phyloP scores from a whole-genome alignment of 2,329 filamentous ascomycete species.

The Aspergillus uvarum region DNA sequence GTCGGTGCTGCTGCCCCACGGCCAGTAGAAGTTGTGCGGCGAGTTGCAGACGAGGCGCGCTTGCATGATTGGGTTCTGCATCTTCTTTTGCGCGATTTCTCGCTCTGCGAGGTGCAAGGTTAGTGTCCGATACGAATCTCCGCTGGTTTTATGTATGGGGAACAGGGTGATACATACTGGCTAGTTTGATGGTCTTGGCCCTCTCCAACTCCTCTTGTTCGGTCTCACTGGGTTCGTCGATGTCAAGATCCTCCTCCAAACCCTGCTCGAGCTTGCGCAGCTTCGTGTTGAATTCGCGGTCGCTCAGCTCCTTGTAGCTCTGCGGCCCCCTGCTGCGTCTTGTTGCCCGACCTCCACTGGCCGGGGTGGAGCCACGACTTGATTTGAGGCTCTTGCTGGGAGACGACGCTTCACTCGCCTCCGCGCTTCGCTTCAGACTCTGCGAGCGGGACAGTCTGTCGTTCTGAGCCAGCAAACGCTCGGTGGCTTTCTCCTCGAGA shows the following conservation, averaged over 20 bases:
- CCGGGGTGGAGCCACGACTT: constrained; percentile 72
- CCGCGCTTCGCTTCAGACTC: constrained; percentile 60
- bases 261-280: constrained; percentile 47
- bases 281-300: constrained; percentile 79
- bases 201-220: constrained; percentile 64
- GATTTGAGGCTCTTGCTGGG: constrained; percentile 72
- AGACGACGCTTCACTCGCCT: constrained; percentile 44
- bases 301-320: constrained; percentile 70
- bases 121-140: not conserved
- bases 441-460: constrained; percentile 38
- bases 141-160: not conserved
- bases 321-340: constrained; percentile 54
- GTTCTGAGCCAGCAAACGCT: constrained; percentile 46
- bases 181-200: constrained; percentile 69
- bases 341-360: constrained; percentile 50
- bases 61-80: constrained; percentile 91
- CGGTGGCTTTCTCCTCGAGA: constrained; percentile 52
- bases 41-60: constrained; percentile 88
- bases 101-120: constrained; percentile 54
- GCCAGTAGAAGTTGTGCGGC: constrained; percentile 95
- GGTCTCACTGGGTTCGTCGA: constrained; percentile 43
- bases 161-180: constrained; percentile 56
- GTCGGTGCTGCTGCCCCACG: constrained; percentile 61
- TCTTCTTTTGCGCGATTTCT: constrained; percentile 84
- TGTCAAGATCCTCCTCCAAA: constrained; percentile 60